Percentiles rank a stretch among this genome's conserved stretches.
Evolutionary conservation across 179 eudicot genomes (phyloP).

Genomic region (Silene vulgaris): DNA sequence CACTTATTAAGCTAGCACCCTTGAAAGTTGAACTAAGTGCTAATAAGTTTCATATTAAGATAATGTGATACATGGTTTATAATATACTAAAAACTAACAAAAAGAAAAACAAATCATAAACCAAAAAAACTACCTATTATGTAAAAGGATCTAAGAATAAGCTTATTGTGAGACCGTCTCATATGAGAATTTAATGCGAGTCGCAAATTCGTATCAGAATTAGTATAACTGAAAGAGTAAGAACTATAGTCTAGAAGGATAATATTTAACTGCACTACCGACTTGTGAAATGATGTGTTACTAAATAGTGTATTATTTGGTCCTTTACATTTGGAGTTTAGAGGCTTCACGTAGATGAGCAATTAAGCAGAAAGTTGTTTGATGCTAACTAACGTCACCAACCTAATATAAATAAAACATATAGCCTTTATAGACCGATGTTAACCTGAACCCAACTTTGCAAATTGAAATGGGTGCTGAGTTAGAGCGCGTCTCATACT

Average conservation of each 20-base stretch:
- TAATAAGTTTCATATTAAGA: no score
- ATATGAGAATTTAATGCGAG: no score
- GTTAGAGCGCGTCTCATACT: slow-evolving; percentile 18
- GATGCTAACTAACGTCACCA: slow-evolving; percentile 25
- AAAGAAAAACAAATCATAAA: no score
- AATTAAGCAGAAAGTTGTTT: slow-evolving; percentile 17
- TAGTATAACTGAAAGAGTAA: not conserved
- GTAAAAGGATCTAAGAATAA: no score
- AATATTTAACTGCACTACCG: slow-evolving; percentile 13
- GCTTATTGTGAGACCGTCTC: no score
- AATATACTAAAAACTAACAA: no score
- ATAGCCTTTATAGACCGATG: slow-evolving; percentile 22
- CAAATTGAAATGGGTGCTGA: slow-evolving; percentile 17
- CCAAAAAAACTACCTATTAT: no score
- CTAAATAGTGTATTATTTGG: not conserved
- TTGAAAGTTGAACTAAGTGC: no score
- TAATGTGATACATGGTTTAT: no score
- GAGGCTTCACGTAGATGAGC: slow-evolving; percentile 11
- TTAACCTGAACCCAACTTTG: slow-evolving; percentile 19
- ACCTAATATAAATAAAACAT: not conserved
- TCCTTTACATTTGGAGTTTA: slow-evolving; percentile 9
- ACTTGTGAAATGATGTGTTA: not conserved
- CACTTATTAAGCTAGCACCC: no score
- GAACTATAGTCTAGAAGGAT: not conserved
- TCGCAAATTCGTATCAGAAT: no score